Evolutionary conservation across 1,284 basidiomycete genomes (phyloP), one percentile per base, ranked within the genome.

Genomic region (Gymnopus androsaceus): DNA sequence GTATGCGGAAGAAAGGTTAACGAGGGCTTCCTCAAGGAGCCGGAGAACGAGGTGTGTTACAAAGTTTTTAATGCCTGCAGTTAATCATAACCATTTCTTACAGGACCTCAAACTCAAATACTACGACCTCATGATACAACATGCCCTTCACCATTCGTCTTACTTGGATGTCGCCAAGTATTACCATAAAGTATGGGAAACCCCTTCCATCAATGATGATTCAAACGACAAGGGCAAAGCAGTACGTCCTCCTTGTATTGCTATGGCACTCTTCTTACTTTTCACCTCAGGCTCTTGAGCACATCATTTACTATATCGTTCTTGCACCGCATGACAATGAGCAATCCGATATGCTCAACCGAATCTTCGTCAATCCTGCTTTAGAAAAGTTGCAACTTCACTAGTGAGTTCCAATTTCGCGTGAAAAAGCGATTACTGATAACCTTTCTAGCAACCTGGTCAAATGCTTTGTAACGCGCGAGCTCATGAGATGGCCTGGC

Each of bases 401-500:
- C 67, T 89, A 89, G 95, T 97, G 66, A 63, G 93, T 76, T 28
- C 17, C 28, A 41, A 47, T 34, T 51, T n/a, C 45, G 47, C 11
- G 11, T n/a, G 38, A 40, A 56, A 21, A 21, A 36, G n/a, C 37
- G 25, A 59, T n/a, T 4, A 23, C 60, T 51, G 45, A 51, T 51
- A 36, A 6, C 4, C 46, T 41, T 42, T 33, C 46, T 55, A 97
- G 94, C 69, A 95, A 97, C 63, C 83, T 99, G 40, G 83, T 97
- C 57, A 99, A 99, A 77, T 96, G 93, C 67, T 99, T 99, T 70
- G 90, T 90, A 12, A 98, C 95, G 2, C 88, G 87, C 40, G 97
- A 99, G 68, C 79, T 99, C 42, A 98, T 98, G 93, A 80, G 96
- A 59, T 99, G 97, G 97, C 94, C 96, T 0, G 94, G 94, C n/a